phyloP scores from a whole-genome alignment of 78 protist species.

The Dictyostelium firmibasis region DNA sequence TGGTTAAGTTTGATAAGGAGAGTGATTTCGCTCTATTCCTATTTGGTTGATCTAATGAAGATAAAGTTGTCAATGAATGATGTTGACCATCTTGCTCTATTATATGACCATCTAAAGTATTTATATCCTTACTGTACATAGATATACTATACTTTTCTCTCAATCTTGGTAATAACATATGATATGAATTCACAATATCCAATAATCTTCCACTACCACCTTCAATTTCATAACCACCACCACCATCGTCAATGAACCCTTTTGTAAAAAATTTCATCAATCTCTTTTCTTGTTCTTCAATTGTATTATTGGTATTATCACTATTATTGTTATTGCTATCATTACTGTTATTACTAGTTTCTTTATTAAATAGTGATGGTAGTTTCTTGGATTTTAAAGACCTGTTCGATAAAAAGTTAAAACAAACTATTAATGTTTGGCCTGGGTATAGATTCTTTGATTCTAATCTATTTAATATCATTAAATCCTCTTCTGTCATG shows the following conservation, averaged over 20 bases:
- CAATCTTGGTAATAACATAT: constrained; percentile 8
- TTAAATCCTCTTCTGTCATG: constrained; percentile 53
- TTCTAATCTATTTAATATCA: constrained; percentile 56
- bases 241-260: background rate
- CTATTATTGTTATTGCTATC: background rate
- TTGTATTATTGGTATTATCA: background rate
- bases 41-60: background rate
- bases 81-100: background rate
- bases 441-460: constrained; percentile 26
- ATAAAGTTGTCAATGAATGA: background rate
- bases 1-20: background rate
- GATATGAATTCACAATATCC: background rate
- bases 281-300: background rate
- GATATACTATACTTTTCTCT: constrained; percentile 2
- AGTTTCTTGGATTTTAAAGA: background rate
- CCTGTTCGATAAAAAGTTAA: background rate
- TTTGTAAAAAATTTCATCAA: background rate
- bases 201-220: background rate
- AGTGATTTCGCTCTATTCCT: background rate
- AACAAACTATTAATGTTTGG: constrained; percentile 42
- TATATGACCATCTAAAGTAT: constrained; percentile 22
- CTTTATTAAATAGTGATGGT: too few species aligned
- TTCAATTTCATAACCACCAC: background rate
- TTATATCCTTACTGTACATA: constrained; percentile 29
- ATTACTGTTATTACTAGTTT: background rate